These are phyloP conservation scores for Gentiana dahurica DNA, from an alignment of 257 asterid species.

Conservation along the genomic window DNA sequence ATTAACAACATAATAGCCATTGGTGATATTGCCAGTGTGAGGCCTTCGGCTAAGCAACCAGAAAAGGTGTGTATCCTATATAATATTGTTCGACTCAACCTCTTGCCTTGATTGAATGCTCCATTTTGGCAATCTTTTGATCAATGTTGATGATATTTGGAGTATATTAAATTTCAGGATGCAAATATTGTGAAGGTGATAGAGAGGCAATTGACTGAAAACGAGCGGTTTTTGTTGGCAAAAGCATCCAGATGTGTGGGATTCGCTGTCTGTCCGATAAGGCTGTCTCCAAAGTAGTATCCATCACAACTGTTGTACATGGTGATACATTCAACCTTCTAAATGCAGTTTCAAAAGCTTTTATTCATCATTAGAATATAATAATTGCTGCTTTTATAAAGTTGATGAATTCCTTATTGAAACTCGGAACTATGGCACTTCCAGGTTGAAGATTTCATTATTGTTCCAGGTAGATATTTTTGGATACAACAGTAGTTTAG, in stretches of 20 bases:
- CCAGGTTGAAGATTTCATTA: no score
- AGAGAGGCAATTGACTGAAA: conserved; percentile 90
- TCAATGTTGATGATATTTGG: background rate
- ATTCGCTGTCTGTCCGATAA: conserved; percentile 75
- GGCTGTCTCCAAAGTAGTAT: conserved; percentile 61
- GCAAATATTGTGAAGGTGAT: conserved; percentile 88
- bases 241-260: conserved; percentile 96
- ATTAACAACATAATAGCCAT: conserved; percentile 64
- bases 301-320: background rate
- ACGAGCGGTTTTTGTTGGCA: conserved; percentile 94
- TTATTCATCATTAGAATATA: background rate
- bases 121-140: background rate
- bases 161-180: conserved; percentile 37
- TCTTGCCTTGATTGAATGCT: no score
- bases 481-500: no score
- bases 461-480: no score
- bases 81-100: background rate
- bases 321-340: no score
- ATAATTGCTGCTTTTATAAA: no score
- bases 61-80: conserved; percentile 43
- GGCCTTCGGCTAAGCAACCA: conserved; percentile 55
- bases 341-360: background rate
- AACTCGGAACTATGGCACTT: no score
- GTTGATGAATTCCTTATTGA: no score
- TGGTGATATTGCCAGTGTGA: conserved; percentile 79